Conservation (phyloP, 202 grass and related monocot genomes). For the Carex sylvatica region DNA sequence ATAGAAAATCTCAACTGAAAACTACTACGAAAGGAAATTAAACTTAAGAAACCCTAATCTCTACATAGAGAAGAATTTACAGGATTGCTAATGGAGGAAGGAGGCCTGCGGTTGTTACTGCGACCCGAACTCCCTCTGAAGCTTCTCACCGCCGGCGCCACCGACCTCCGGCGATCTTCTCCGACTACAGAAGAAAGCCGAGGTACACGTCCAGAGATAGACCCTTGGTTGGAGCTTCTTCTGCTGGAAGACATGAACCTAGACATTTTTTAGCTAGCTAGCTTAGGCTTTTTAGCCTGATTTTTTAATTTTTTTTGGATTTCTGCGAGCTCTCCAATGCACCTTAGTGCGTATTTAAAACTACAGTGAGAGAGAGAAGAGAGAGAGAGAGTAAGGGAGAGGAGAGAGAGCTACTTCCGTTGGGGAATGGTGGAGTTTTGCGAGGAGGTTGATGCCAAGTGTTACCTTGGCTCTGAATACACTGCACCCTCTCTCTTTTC, state of each 20-base stretch:
- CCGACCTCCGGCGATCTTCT: conserved; percentile 13
- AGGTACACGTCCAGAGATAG: neutral
- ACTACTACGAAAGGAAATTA: neutral
- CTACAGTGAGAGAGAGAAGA: neutral
- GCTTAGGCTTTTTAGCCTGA: conserved; percentile 9
- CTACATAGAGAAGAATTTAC: conserved; percentile 1
- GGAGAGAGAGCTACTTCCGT: conserved; percentile 8
- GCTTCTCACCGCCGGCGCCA: neutral
- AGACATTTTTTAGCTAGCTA: neutral
- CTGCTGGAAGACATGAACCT: neutral
- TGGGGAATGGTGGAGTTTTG: conserved; percentile 49
- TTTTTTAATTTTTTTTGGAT: conserved; percentile 13
- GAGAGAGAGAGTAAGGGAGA: conserved; percentile 15
- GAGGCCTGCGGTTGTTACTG: conserved; percentile 20
- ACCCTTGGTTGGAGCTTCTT: neutral
- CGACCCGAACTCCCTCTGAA: neutral
- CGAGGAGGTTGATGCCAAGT: conserved; percentile 41
- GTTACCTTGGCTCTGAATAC: conserved; percentile 48
- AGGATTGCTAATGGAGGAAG: conserved; percentile 18
- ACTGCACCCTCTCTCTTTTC: conserved; percentile 25
- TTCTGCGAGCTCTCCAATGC: conserved; percentile 24
- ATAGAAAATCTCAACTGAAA: neutral
- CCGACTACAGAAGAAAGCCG: neutral
- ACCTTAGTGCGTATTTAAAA: conserved; percentile 31
- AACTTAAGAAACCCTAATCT: conserved; percentile 14